A percentile compares a stretch with the other conserved stretches of the same genome.
Conservation (phyloP, 2,329 filamentous ascomycete genomes). For the Daldinia sp. region DNA sequence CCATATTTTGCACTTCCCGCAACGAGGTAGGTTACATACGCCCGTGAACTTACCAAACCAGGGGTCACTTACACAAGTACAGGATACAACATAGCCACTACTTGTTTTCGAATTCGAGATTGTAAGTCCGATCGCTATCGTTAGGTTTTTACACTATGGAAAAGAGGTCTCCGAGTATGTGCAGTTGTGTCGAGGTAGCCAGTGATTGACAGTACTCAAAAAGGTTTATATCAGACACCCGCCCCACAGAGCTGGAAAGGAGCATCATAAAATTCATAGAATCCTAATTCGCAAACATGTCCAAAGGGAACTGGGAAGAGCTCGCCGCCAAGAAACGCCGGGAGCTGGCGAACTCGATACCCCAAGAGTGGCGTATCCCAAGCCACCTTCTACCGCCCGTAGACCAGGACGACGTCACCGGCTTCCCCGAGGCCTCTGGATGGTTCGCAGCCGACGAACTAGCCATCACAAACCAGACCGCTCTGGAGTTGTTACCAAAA, state of each 20-base stretch:
- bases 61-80: not conserved
- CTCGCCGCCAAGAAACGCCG: slow-evolving; percentile 55
- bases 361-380: slow-evolving; percentile 65
- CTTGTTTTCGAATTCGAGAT: no score
- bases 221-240: not conserved
- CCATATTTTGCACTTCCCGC: not conserved
- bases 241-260: not conserved
- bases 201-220: not conserved
- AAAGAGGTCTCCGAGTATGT: no score
- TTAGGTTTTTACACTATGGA: no score
- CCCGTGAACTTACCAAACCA: not conserved
- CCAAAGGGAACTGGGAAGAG: slow-evolving; percentile 51
- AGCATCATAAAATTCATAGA: not conserved
- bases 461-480: slow-evolving; percentile 49
- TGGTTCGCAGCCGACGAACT: slow-evolving; percentile 62
- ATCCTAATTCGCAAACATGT: slow-evolving; percentile 31
- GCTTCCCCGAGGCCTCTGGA: slow-evolving; percentile 63
- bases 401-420: slow-evolving; percentile 63
- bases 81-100: no score
- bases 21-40: not conserved
- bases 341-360: slow-evolving; percentile 58
- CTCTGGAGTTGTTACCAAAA: slow-evolving; percentile 46
- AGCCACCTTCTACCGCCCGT: slow-evolving; percentile 60
- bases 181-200: no score
- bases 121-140: no score